Conservation (phyloP, 805 yeast species). For the Zygosaccharomyces pseudorouxii region DNA sequence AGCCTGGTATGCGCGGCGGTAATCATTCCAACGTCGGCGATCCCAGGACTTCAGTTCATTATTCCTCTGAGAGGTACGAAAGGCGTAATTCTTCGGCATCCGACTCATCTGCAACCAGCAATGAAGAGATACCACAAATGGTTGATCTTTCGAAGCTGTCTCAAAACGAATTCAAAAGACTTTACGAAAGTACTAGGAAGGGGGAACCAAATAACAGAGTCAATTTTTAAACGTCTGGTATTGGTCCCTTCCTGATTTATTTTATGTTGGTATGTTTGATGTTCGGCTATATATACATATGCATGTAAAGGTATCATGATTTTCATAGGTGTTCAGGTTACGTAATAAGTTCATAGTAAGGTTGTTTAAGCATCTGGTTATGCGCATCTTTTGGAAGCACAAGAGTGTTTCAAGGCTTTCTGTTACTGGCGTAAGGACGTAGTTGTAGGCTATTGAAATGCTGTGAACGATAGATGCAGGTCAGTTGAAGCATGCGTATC, state of each 20-base stretch:
- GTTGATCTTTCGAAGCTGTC: conserved; percentile 22
- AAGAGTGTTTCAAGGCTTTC: too few species aligned
- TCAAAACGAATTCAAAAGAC: conserved; percentile 22
- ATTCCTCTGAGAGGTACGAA: conserved; percentile 22
- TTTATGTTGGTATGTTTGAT: neutral
- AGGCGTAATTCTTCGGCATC: conserved; percentile 11
- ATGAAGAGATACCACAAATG: conserved; percentile 10
- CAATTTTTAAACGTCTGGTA: conserved; percentile 10
- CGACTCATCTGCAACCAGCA: conserved; percentile 5
- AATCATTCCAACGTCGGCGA: conserved; percentile 22
- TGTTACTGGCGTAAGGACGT: too few species aligned
- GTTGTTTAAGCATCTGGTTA: too few species aligned
- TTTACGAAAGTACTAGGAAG: conserved; percentile 20
- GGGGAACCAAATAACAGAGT: conserved; percentile 31
- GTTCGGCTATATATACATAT: too few species aligned
- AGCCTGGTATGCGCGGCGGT: conserved; percentile 18
- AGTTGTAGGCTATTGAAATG: too few species aligned
- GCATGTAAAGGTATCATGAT: too few species aligned
- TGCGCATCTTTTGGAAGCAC: too few species aligned
- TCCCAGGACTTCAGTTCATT: conserved; percentile 19
- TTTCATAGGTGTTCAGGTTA: too few species aligned
- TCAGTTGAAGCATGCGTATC: too few species aligned
- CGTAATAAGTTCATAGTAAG: too few species aligned
- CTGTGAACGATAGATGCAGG: too few species aligned
- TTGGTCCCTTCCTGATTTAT: neutral